A percentile compares a stretch with the other conserved stretches of the same genome.
phyloP scores from a whole-genome alignment of 139 green algal species.

The Micractinium sp. region DNA sequence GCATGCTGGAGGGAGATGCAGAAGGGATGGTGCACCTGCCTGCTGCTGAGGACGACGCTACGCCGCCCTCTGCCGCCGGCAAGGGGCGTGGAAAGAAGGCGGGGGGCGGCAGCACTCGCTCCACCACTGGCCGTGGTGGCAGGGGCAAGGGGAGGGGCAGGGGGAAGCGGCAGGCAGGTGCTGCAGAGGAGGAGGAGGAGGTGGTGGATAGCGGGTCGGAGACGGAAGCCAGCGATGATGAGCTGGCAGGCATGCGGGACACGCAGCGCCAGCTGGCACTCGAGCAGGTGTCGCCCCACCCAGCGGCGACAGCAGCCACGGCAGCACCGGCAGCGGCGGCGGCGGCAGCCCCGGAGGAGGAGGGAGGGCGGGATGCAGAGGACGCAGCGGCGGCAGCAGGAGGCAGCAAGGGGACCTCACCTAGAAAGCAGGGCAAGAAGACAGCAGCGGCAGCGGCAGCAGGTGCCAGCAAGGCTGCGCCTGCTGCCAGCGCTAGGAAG shows the following conservation, averaged over 20 bases:
- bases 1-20: constrained; percentile 18
- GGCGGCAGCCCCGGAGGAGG: background rate
- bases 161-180: constrained; percentile 1
- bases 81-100: background rate
- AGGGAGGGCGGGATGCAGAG: background rate
- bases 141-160: background rate
- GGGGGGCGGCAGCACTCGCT: background rate
- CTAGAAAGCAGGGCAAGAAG: background rate
- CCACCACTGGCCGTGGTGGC: background rate
- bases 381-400: background rate
- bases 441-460: background rate
- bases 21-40: background rate
- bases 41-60: background rate
- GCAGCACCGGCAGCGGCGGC: background rate
- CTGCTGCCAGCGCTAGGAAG: background rate
- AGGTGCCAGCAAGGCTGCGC: background rate
- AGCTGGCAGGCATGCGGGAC: background rate
- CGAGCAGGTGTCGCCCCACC: background rate
- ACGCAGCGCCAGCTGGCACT: background rate
- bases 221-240: constrained; percentile 9
- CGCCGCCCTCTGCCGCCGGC: background rate
- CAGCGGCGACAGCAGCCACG: background rate
- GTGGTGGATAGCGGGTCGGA: background rate
- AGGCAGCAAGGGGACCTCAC: background rate
- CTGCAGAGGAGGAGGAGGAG: background rate